phyloP scores from a whole-genome alignment of 176 grass and related monocot species.

The Aegilops bicornis region DNA sequence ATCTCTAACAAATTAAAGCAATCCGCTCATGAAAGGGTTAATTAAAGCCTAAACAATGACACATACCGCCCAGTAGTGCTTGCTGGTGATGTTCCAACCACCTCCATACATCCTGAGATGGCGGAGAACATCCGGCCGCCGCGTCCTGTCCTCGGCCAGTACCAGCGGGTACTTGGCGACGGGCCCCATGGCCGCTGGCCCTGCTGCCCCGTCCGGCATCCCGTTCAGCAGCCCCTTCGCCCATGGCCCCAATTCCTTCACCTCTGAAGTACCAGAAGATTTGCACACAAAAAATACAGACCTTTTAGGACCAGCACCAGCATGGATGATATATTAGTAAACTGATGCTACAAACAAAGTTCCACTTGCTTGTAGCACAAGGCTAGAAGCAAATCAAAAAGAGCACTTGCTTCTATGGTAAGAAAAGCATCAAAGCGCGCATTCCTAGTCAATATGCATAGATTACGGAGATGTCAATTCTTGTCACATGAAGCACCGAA shows the following conservation, averaged over 20 bases:
- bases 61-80: constrained; percentile 96
- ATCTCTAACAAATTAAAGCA: constrained; percentile 23
- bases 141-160: constrained; percentile 78
- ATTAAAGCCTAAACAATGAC: constrained; percentile 4
- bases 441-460: background rate
- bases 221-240: constrained; percentile 77
- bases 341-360: background rate
- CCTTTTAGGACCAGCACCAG: constrained; percentile 28
- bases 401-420: constrained; percentile 16
- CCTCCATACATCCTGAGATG: constrained; percentile 71
- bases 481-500: background rate
- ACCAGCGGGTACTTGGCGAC: constrained; percentile 55
- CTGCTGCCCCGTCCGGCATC: constrained; percentile 43
- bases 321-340: background rate
- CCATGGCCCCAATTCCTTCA: constrained; percentile 71
- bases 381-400: background rate
- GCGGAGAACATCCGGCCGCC: constrained; percentile 66
- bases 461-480: background rate
- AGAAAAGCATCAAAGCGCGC: constrained; percentile 12
- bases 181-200: constrained; percentile 47
- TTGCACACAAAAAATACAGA: background rate
- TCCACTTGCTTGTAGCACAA: background rate
- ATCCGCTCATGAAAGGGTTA: background rate
- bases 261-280: constrained; percentile 45
- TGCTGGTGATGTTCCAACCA: constrained; percentile 85